Evolutionary conservation across 2,329 filamentous ascomycete species (phyloP), one percentile per base, ranked within the genome.

Genomic region (Ophiostoma piceae): DNA sequence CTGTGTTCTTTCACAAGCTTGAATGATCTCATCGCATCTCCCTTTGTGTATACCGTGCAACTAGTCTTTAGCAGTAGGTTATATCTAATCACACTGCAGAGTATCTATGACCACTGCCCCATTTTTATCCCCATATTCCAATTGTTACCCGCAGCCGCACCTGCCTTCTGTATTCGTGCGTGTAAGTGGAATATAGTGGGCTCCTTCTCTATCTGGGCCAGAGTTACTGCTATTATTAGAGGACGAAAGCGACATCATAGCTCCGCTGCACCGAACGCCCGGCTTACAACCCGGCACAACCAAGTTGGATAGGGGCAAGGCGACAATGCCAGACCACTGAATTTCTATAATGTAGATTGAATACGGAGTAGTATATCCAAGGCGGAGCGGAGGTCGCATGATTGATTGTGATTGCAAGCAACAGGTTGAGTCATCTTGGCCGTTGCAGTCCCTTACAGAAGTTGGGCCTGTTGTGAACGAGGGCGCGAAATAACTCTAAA

Each of bases 191-290:
- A 57, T 54, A 35, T 29, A 29, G 35, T 51, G 43, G 43, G n/a
- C 26, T 62, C 57, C 51, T 22, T 57, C 51, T 26, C 43, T n/a
- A 47, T 57, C 14, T 57, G 22, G n/a, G 22, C 51, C 51, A 57
- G 51, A 26, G 26, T n/a, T 5, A 47, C 43, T 47, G 16, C 2
- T 19, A 47, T 19, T 19, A 57, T 26, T 9, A 26, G 6, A 41
- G 8, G 9, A 41, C 11, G 11, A 32, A 32, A 7, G 57, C n/a
- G 26, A 62, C 57, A 32, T 62, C 57, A 32, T 37, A 67, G 54
- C 54, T 69, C 70, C 72, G 72, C 72, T 73, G 71, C 72, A 67
- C 72, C 72, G 72, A 73, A 66, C 29, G 12, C 43, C 54, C 68
- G 69, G 70, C 67, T 71, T n/a, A 35, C 35, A 54, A 43, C 41